These are phyloP conservation scores for Podospora anserina DNA, from an alignment of 495 filamentous ascomycete species.

Conservation along the genomic window DNA sequence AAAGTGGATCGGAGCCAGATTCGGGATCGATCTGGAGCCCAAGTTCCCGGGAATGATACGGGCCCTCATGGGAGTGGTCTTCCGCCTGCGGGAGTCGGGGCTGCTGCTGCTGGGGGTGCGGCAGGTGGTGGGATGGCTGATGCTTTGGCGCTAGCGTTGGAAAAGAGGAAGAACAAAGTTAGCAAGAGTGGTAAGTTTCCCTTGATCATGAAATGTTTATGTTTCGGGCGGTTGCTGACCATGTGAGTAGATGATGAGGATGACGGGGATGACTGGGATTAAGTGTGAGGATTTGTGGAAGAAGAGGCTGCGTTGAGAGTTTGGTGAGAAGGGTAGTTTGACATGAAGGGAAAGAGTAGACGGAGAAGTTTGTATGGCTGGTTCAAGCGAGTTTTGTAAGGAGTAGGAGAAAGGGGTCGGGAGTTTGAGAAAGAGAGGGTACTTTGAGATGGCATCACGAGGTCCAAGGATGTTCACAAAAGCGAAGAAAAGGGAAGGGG, in stretches of 20 bases:
- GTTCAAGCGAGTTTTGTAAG: no score
- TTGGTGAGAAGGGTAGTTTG: neutral
- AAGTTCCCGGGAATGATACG: slow-evolving; percentile 51
- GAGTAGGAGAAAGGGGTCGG: no score
- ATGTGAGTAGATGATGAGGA: slow-evolving; percentile 67
- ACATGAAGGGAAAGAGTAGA: no score
- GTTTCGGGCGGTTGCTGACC: slow-evolving; percentile 21
- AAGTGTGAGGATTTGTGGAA: neutral
- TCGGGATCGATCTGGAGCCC: slow-evolving; percentile 72
- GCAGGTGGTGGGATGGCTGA: slow-evolving; percentile 67
- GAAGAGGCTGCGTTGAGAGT: neutral
- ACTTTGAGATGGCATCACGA: no score
- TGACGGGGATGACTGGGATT: slow-evolving; percentile 73
- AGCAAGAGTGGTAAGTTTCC: slow-evolving; percentile 78
- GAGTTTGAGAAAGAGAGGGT: no score
- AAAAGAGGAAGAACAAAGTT: slow-evolving; percentile 83
- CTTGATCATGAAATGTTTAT: slow-evolving; percentile 8
- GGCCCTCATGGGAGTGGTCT: slow-evolving; percentile 56
- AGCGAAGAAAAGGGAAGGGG: neutral
- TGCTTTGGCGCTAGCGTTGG: slow-evolving; percentile 72
- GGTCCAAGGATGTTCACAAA: neutral
- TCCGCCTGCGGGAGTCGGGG: slow-evolving; percentile 48
- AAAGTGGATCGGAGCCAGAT: slow-evolving; percentile 77
- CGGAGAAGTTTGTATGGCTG: no score
- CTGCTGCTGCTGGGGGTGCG: slow-evolving; percentile 41